Base-by-base conservation (phyloP, 768 basidiomycete species). In the Cubamyces lactineus region DNA sequence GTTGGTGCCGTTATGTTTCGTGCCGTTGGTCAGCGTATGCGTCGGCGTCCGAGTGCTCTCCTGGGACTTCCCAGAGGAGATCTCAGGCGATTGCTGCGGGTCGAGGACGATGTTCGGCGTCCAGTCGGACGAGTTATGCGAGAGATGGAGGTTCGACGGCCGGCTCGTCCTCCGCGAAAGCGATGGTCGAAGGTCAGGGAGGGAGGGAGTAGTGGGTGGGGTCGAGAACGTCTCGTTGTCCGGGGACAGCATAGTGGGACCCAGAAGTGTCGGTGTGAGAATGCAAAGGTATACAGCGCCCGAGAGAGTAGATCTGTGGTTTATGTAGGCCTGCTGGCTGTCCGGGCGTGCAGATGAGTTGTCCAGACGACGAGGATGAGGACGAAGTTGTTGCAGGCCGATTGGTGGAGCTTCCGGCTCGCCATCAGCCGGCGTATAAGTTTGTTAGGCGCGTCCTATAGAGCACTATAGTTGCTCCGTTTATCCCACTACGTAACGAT, bases 201-300 rank as follows among this genome's bases (percentile, higher is more conserved):
- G 57, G 57, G 62, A 65, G 24, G 80, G 80, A 19, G 80, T 78
- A 16, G 74, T 73, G 8, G 81, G 80, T 24, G 80, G 80, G 17
- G 80, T 82, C 50, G 73, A 71, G 65, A 80, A 82, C 48, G 71
- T 73, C 57, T 82, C 80, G 52, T 65, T 53, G 59, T 80, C 79
- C 30, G 69, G 70, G 45, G 69, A 70, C 61, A 67, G 67, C 71
- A 79, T 59, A 9, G 54, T 24, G 40, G 23, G 21, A 39, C 30
- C 26, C 15, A 41, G 53, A 53, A 39, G 24, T 16, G 50, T 21
- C 24, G 11, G 30, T 24, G 53, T n/a, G 39, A 17, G 53, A 26
- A 43, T 53, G 54, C 45, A 45, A 28, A 56, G 40, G 26, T 46
- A 8, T 34, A 38, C 19, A 17, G 48, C 23, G 13, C 15, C 2